Base-by-base conservation (phyloP, 139 green algal genomes). In the Tetradesmus obliquus region DNA sequence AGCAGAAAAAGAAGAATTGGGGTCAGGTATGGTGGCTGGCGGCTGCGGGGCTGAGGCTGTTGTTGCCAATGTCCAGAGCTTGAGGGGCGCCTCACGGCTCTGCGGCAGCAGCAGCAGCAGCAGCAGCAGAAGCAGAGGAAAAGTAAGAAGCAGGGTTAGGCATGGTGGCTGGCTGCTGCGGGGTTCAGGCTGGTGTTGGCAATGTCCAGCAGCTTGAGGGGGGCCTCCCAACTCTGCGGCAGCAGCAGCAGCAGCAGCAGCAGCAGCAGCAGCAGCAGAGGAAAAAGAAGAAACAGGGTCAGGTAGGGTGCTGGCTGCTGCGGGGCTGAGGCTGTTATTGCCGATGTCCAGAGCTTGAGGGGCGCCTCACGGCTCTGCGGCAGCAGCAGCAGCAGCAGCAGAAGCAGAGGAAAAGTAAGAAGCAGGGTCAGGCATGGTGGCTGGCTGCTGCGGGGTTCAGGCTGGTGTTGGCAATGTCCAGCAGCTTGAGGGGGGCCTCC, bases 401-500 rank as follows among this genome's bases (percentile, higher is more conserved):
- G 7, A 86, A 13, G 32, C 7, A 13, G n/a, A 66, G 24, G 60
- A 15, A 85, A 17, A 57, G 45, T 0, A 4, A 84, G 82, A 6
- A n/a, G n/a, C n/a, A n/a, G n/a, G n/a, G n/a, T n/a, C n/a, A n/a
- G n/a, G n/a, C n/a, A n/a, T n/a, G n/a, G n/a, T n/a, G n/a, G n/a
- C n/a, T n/a, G n/a, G n/a, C n/a, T n/a, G n/a, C n/a, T n/a, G n/a
- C n/a, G n/a, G n/a, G n/a, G n/a, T 93, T 95, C 22, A 99, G 93
- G 82, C 92, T 94, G 95, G 99, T 99, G 95, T 99, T 99, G 89
- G 97, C 96, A 71, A 99, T 79, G 94, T 99, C 98, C 54, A 99
- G 90, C 20, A 93, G 92, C 22, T 93, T 94, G 1, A 99, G 62
- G 17, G 94, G 81, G 51, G 62, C 76, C 22, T 88, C 91, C 7